Conservation (phyloP, 2,329 filamentous ascomycete species). For the Stachybotrys echinatus region DNA sequence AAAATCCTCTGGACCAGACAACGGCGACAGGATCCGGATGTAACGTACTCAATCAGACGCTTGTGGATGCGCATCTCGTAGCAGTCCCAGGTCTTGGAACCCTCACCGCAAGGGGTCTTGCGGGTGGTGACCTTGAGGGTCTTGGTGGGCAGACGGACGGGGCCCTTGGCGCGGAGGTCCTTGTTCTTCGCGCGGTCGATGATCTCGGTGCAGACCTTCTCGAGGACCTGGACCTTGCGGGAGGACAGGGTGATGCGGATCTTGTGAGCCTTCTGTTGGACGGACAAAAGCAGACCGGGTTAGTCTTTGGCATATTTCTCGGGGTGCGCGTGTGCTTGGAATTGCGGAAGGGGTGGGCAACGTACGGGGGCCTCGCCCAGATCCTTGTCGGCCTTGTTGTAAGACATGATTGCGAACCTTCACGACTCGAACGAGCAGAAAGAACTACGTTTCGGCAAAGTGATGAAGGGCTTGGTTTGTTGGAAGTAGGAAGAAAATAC, state of each 20-base stretch:
- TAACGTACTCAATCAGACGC: slow-evolving; percentile 88
- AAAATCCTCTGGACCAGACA: too few species aligned
- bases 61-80: slow-evolving; percentile 99
- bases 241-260: slow-evolving; percentile 97
- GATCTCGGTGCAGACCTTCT: slow-evolving; percentile 97
- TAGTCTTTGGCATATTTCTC: not conserved
- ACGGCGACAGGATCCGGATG: too few species aligned
- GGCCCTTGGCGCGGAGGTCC: slow-evolving; percentile 97
- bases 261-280: slow-evolving; percentile 84
- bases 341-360: slow-evolving; percentile 18
- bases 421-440: slow-evolving; percentile 71
- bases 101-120: slow-evolving; percentile 99
- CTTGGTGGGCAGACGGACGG: slow-evolving; percentile 97
- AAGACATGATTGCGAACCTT: slow-evolving; percentile 75
- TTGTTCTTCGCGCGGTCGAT: slow-evolving; percentile 98
- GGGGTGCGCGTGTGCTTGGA: not conserved
- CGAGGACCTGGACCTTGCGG: slow-evolving; percentile 90
- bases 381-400: slow-evolving; percentile 93
- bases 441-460: slow-evolving; percentile 64
- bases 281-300: slow-evolving; percentile 4
- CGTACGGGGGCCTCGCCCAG: slow-evolving; percentile 80
- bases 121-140: slow-evolving; percentile 93
- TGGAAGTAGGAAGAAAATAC: not conserved
- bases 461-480: slow-evolving; percentile 56
- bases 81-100: slow-evolving; percentile 99